Conservation (phyloP, 83 land plant genomes). For the Picea abies region DNA sequence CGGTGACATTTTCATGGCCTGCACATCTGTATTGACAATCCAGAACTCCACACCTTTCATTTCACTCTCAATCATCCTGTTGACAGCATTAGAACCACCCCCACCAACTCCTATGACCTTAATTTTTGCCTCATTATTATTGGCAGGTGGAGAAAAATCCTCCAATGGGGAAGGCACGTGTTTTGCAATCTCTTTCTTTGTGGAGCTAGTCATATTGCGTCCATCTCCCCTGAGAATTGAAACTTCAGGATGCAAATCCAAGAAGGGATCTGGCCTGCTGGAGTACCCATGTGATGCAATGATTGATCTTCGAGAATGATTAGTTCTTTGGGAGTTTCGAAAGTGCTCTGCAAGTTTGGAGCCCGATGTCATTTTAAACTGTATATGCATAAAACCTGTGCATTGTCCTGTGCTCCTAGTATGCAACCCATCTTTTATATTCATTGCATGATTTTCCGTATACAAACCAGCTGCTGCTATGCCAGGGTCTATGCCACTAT, state of each 20-base stretch:
- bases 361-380: neutral
- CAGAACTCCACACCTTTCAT: conserved; percentile 97
- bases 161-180: conserved; percentile 12
- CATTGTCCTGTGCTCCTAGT: neutral
- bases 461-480: neutral
- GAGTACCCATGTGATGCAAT: neutral
- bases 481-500: neutral
- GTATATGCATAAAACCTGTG: neutral
- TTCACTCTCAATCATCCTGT: conserved; percentile 92
- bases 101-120: conserved; percentile 98
- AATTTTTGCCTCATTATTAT: conserved; percentile 84
- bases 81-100: conserved; percentile 98
- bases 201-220: conserved; percentile 22
- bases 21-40: conserved; percentile 97
- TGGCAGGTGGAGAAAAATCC: conserved; percentile 32
- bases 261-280: conserved; percentile 32
- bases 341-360: conserved; percentile 1
- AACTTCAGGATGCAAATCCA: conserved; percentile 52
- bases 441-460: neutral
- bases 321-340: neutral
- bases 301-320: neutral
- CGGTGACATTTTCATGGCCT: conserved; percentile 93
- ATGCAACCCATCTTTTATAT: neutral
- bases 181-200: conserved; percentile 40
- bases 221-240: conserved; percentile 64